These are phyloP conservation scores for Fusarium chaquense DNA, from an alignment of 2,329 filamentous ascomycete species.

Conservation along the genomic window DNA sequence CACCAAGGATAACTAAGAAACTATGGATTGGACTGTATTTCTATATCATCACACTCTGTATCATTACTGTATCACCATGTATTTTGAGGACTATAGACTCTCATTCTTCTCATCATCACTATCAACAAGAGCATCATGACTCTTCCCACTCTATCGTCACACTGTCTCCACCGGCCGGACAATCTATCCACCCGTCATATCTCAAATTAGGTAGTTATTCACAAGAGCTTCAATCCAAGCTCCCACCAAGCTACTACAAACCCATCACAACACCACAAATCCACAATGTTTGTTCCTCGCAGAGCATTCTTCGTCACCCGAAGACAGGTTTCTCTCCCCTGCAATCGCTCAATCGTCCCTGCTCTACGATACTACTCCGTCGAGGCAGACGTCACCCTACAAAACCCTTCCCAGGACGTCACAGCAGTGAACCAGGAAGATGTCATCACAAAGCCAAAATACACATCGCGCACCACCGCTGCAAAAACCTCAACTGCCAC, in stretches of 20 bases:
- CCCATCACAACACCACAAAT: not conserved
- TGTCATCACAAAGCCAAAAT: slow-evolving; percentile 9
- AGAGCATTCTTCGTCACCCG: slow-evolving; percentile 40
- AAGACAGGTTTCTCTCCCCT: slow-evolving; percentile 24
- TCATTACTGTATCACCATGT: slow-evolving; percentile 13
- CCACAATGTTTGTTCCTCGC: slow-evolving; percentile 49
- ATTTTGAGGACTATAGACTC: not conserved
- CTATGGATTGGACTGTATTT: not conserved
- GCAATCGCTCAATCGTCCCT: slow-evolving; percentile 34
- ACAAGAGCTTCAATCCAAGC: not conserved
- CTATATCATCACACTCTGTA: not conserved
- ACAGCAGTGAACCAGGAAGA: slow-evolving; percentile 31
- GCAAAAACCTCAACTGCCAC: not conserved
- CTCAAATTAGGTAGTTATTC: slow-evolving; percentile 24
- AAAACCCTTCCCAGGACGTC: slow-evolving; percentile 33
- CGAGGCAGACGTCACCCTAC: slow-evolving; percentile 30
- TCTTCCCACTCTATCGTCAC: not conserved
- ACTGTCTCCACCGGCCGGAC: slow-evolving; percentile 27
- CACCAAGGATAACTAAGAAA: slow-evolving; percentile 71
- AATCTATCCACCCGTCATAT: slow-evolving; percentile 34
- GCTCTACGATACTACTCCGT: slow-evolving; percentile 43
- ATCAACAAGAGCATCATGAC: slow-evolving; percentile 32
- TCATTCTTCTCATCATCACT: not conserved
- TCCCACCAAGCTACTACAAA: not conserved
- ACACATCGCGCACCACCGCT: not conserved